Evolutionary conservation across 1,284 basidiomycete genomes (phyloP), one percentile per base, ranked within the genome.

Genomic region (Takashimella tepidaria): DNA sequence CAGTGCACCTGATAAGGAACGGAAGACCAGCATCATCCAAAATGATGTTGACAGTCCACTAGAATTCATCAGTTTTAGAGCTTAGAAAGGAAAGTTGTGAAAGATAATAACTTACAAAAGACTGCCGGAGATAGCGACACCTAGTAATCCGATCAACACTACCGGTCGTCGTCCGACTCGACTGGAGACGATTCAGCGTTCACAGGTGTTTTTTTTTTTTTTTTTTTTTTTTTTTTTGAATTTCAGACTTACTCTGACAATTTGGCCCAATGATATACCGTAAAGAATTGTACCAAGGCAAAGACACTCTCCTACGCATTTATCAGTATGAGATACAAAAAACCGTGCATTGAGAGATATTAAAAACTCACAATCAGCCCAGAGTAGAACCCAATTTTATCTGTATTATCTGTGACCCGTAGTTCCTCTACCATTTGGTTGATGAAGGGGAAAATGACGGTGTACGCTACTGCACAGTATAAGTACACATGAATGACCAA

Each of bases 391-490:
- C 74, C 74, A 31, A 76, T 60, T n/a, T 61, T 47, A 55, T 74
- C 69, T 23, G 69, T 70, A 54, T 74, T 72, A 43, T 72, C 67
- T 3, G 76, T 75, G 2, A 79, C 70, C 6, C 70, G 67, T 2
- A 75, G 59, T 50, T 74, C 72, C 45, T 73, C 72, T 20, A 77
- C 64, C 69, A 76, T 75, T 55, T 75, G 64, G 47, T 74, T 77
- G 51, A 80, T 70, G 58, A 80, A 81, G 3, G 79, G 79, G 52
- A 79, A 79, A 59, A 80, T 78, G 54, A 74, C 69, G 48, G 60
- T 67, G 53, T 70, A 68, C 10, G 67, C 58, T 49, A 72, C 64
- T 69, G 48, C 43, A 48, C 21, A 40, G 25, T 12, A 26, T 25
- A 19, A 8, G 45, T 5, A 12, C 25, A 16, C 12, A 42, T 43